A percentile compares a stretch with the other conserved stretches of the same genome.
These are phyloP conservation scores for Geotrichum candidum DNA, from an alignment of 1,139 yeast species.

Conservation along the genomic window DNA sequence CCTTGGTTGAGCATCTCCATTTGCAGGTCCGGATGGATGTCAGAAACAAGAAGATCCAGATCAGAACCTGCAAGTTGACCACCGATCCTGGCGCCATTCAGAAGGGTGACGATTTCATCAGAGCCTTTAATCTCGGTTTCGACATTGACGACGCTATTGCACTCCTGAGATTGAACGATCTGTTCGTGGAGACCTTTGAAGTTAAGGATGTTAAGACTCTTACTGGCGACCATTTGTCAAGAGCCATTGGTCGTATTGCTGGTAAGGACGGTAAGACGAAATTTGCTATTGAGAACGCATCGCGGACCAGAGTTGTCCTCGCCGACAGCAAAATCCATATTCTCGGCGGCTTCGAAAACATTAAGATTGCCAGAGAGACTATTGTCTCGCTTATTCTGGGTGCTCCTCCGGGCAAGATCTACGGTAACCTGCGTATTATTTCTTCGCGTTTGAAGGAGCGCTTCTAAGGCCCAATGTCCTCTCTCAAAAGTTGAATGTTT, in stretches of 20 bases:
- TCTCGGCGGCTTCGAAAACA: slow-evolving; percentile 93
- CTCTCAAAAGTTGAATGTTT: neutral
- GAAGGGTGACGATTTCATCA: slow-evolving; percentile 93
- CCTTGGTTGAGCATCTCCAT: slow-evolving; percentile 88
- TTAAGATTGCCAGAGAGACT: slow-evolving; percentile 95
- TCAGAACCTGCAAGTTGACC: slow-evolving; percentile 76
- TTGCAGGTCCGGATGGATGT: slow-evolving; percentile 94
- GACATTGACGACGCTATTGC: slow-evolving; percentile 98
- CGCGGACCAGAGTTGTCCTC: slow-evolving; percentile 92
- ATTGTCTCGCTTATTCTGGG: slow-evolving; percentile 93
- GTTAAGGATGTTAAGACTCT: slow-evolving; percentile 93
- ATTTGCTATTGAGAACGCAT: slow-evolving; percentile 96
- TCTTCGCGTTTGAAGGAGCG: slow-evolving; percentile 97
- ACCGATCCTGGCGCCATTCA: slow-evolving; percentile 92
- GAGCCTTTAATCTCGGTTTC: slow-evolving; percentile 92
- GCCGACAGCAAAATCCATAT: slow-evolving; percentile 97
- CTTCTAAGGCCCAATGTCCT: slow-evolving; percentile 43
- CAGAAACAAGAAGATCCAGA: slow-evolving; percentile 69
- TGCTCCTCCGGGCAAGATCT: slow-evolving; percentile 97
- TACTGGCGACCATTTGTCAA: slow-evolving; percentile 90
- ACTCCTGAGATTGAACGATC: slow-evolving; percentile 83
- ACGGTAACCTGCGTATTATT: slow-evolving; percentile 92
- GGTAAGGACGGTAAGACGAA: slow-evolving; percentile 99
- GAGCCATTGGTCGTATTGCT: slow-evolving; percentile 99
- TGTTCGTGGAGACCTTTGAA: slow-evolving; percentile 94